Evolutionary conservation across 2,329 filamentous ascomycete genomes (phyloP), one percentile per base, ranked within the genome.

Genomic region (Sclerotiophoma versabilis): DNA sequence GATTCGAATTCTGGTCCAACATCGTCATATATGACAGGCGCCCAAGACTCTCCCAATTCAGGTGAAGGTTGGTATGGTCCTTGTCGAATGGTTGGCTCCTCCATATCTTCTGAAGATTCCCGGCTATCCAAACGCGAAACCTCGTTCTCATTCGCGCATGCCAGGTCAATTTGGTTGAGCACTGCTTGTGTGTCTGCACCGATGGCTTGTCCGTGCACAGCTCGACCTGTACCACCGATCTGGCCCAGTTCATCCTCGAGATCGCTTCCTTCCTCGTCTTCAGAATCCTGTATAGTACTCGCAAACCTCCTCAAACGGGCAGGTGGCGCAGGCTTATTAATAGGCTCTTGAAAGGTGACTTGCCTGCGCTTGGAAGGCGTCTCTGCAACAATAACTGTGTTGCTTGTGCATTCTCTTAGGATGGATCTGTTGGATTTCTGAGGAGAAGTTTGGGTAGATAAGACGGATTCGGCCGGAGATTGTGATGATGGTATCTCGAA

Each of bases 401-500:
- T 68, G 3, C 17, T 48, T 11, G 57, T 57, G 6, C 62, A 50
- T 27, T 59, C 47, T 34, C 60, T 57, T 22, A 69, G 36, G 4
- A 62, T 63, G 10, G 59, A 53, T 11, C 60, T 60, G 12, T 46
- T 20, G 5, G 38, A 38, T 26, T 63, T 69, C 4, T 60, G 45
- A 12, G 66, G 65, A 2, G 68, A 65, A 3, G 50, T 20, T 15
- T 70, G 69, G n/a, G 64, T 70, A 10, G 66, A 72, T 0, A 73
- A 38, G 1, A 64, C 58, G 3, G 70, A 69, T 5, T 71, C 68
- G 7, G 68, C 51, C 12, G 72, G 71, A 17, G 72, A 74, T 38
- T 74, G 72, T n/a, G 72, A 74, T 1, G 72, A 74, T 10, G 67
- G 63, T 38, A 74, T 73, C 43, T 69, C 69, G n/a, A 59, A 55